Conservation (phyloP, 352 stramenopile species). For the Thalassiosira oceanica region DNA sequence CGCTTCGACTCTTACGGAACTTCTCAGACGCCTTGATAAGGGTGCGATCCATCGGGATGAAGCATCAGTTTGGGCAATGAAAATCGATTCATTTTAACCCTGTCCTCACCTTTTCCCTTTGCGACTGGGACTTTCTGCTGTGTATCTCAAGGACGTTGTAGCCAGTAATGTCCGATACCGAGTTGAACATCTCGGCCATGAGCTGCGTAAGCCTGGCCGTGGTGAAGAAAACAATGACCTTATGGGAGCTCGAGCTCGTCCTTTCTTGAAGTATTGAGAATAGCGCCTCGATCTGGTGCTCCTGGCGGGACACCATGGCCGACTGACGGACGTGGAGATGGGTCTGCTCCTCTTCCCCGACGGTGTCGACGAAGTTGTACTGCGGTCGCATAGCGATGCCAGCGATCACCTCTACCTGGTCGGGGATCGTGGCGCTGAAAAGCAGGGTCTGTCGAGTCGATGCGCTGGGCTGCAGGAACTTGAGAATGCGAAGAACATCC, state of each 20-base stretch:
- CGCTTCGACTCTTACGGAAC: conserved; percentile 87
- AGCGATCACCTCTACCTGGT: conserved; percentile 88
- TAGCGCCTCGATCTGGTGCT: conserved; percentile 81
- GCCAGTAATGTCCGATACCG: conserved; percentile 15
- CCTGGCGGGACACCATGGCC: conserved; percentile 80
- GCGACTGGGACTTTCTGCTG: conserved; percentile 87
- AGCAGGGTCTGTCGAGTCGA: conserved; percentile 88
- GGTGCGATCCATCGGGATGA: no score
- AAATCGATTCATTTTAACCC: no score
- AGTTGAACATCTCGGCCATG: conserved; percentile 86
- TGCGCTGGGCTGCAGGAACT: conserved; percentile 52
- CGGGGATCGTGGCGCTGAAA: conserved; percentile 92
- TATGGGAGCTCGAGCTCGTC: conserved; percentile 73
- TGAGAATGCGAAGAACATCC: conserved; percentile 87
- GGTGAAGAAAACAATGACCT: conserved; percentile 92
- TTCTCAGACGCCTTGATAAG: conserved; percentile 83
- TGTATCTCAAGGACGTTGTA: conserved; percentile 88
- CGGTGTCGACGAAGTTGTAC: conserved; percentile 91
- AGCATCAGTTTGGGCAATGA: no score
- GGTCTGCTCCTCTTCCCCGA: conserved; percentile 85
- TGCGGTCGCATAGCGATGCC: conserved; percentile 83
- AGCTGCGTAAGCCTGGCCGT: conserved; percentile 56
- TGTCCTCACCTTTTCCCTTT: conserved; percentile 87
- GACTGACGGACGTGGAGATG: conserved; percentile 90
- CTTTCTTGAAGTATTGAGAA: conserved; percentile 82